Base-by-base conservation (phyloP, 768 basidiomycete genomes). In the Exidia glandulosa region DNA sequence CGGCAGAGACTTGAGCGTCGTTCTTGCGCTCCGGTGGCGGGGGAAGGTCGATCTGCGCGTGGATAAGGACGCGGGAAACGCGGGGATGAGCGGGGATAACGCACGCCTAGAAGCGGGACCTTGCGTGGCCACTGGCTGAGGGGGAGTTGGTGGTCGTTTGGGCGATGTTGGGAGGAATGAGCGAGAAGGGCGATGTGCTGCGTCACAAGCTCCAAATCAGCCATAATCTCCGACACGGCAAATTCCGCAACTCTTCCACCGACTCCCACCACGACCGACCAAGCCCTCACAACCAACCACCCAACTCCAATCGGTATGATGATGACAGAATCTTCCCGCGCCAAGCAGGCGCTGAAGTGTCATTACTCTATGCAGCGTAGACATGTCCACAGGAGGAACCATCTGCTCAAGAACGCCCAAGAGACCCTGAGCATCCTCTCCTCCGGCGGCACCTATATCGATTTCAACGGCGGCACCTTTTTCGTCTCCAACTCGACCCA, bases 131-230 rank as follows among this genome's bases (percentile, higher is more conserved):
- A 81, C 62, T 84, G 76, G 58, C 82, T 73, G 0, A 82, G 80
- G 0, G 85, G 83, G 57, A 88, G 85, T 70, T 87, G 86, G 71
- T 88, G 90, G 72, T 90, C 85, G 72, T 91, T 54, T 27, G 14
- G 14, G 50, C 50, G 50, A 13, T 54, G 27, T 27, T 13, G 50
- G 25, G 50, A 27, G 50, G 25, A 27, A 25, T 14, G 14, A 19
- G 23, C 27, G 27, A 54, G 50, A 25, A 54, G 30, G 3, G 50
- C 25, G 50, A 29, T 54, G 27, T 27, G 25, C 25, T 54, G 50
- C 50, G 50, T 54, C 50, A 54, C 50, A 54, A 54, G 23, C 19
- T 45, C 41, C 41, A 45, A 45, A 19, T 45, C 41, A 19, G 41
- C 41, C 41, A 45, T 45, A 45, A 36, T 19, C 41, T 45, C 41